Evolutionary conservation across 805 yeast species (phyloP), one percentile per base, ranked within the genome.

Genomic region (Starmerella vitae): DNA sequence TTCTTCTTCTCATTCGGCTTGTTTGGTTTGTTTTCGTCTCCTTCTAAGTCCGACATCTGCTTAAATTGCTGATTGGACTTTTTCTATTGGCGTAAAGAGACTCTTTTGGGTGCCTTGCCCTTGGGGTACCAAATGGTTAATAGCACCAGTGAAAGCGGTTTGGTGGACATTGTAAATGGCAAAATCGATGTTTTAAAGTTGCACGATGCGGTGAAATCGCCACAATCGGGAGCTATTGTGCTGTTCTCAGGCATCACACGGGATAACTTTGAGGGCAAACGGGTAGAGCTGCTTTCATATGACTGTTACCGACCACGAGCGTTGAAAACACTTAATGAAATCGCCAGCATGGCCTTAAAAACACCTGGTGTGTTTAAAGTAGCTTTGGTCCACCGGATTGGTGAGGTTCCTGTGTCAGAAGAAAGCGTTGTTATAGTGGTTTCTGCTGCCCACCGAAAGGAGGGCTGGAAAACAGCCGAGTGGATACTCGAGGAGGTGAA

Each of bases 181-280:
- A 43, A 44, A 4, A 39, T 56, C 3, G 51, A 43, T 31, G 37
- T 47, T 3, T 17, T 24, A 1, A 33, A 30, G 17, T 39, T 50
- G 31, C 46, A 63, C 8, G 53, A 60, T 4, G 68, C 65, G 51
- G 72, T 65, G n/a, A 61, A 61, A 39, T 45, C 58, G 14, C 62
- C 65, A 3, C 41, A 51, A 19, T 67, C 72, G 0, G 75, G 76
- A 1, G 74, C 74, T 0, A 60, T 68, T 3, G 63, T 70, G 4
- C 57, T 60, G 33, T 70, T 70, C 54, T 68, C 66, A 4, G 76
- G 76, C 1, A 66, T 66, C 9, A 70, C 76, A 6, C 54, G 74
- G 39, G 65, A 66, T 47, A 53, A 53, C 17, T 63, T 67, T 47
- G 65, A 61, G 17, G 62, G 60, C 13, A 64, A 65, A 37, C 49